A percentile compares a stretch with the other conserved stretches of the same genome.
phyloP scores from a whole-genome alignment of 2,329 filamentous ascomycete genomes.

The Aspergillus fumigatus region DNA sequence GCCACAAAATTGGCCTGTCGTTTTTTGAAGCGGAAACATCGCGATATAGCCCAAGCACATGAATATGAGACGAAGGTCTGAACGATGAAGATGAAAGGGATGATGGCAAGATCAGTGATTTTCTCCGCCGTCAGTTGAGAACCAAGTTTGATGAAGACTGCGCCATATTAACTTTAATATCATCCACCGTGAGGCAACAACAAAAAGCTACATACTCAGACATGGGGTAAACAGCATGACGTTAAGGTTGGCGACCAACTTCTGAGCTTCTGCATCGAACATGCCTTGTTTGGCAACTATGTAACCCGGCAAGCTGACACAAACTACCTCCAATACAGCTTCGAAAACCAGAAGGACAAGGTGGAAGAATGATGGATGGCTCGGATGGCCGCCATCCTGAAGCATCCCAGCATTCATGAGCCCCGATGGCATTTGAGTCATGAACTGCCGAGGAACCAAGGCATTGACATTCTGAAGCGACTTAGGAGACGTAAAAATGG shows the following conservation, averaged over 20 bases:
- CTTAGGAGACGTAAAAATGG: slow-evolving; percentile 46
- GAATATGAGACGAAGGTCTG: slow-evolving; percentile 84
- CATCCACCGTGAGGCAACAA: slow-evolving; percentile 5
- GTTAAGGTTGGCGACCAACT: slow-evolving; percentile 94
- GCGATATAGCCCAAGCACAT: slow-evolving; percentile 67
- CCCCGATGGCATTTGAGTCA: slow-evolving; percentile 21
- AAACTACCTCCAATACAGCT: slow-evolving; percentile 91
- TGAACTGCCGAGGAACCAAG: slow-evolving; percentile 16
- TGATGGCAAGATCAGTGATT: slow-evolving; percentile 82
- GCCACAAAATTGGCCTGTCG: slow-evolving; percentile 90
- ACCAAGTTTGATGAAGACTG: slow-evolving; percentile 94
- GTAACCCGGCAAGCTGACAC: slow-evolving; percentile 90
- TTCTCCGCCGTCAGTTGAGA: slow-evolving; percentile 91
- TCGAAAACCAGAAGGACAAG: slow-evolving; percentile 84
- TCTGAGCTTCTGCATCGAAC: slow-evolving; percentile 93
- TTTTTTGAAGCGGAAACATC: slow-evolving; percentile 74
- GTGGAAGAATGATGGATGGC: slow-evolving; percentile 50
- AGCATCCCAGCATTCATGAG: slow-evolving; percentile 15
- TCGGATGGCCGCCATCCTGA: slow-evolving; percentile 28
- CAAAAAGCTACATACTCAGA: slow-evolving; percentile 61
- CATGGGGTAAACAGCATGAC: slow-evolving; percentile 95
- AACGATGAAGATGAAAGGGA: slow-evolving; percentile 87
- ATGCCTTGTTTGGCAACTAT: slow-evolving; percentile 84
- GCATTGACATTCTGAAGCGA: slow-evolving; percentile 44
- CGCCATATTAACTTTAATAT: neutral